Evolutionary conservation across 2,329 filamentous ascomycete genomes (phyloP), one percentile per base, ranked within the genome.

Genomic region (Diaporthe longicolla): DNA sequence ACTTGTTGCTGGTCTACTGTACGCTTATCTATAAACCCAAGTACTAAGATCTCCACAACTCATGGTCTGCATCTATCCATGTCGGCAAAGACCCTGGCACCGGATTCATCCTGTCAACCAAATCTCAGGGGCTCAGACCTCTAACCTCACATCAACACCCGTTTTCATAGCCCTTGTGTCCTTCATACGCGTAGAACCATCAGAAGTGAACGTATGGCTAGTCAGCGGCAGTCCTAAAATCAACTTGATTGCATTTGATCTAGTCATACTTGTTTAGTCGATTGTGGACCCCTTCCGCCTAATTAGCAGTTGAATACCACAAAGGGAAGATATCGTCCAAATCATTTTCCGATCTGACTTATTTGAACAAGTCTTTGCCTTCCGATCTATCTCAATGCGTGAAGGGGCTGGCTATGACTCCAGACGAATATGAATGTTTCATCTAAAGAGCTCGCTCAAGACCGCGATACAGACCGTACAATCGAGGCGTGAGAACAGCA

Each of bases 101-200:
- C 17, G 11, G 11, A n/a, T 4, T n/a, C n/a, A 45, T 21, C 15
- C 15, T 21, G 55, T 21, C 19, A 19, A 10, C 3, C 35, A 29
- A 17, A 61, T 29, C 58, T 45, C 37, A 45, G 58, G 37, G 37
- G 24, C 58, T 29, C 58, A 63, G 58, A 63, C 58, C 58, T 24
- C 58, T 48, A 7, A 3, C 55, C 19, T 13, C 29, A 37, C 1
- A 11, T 15, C 10, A 15, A 10, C 26, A 35, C n/a, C 35, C 10
- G 11, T 58, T 13, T 35, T 4, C 1, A 6, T 8, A 9, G 43
- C 17, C 19, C 17, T 35, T 2, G 19, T n/a, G 15, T 35, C 29
- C 54, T n/a, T 35, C 8, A 2, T 7, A n/a, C 13, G 10, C 10
- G 29, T 21, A 10, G 10, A 6, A 21, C 2, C 54, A 57, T 40